Evolutionary conservation across 2,329 filamentous ascomycete species (phyloP).

Genomic region (Neopestalotiopsis rosae): DNA sequence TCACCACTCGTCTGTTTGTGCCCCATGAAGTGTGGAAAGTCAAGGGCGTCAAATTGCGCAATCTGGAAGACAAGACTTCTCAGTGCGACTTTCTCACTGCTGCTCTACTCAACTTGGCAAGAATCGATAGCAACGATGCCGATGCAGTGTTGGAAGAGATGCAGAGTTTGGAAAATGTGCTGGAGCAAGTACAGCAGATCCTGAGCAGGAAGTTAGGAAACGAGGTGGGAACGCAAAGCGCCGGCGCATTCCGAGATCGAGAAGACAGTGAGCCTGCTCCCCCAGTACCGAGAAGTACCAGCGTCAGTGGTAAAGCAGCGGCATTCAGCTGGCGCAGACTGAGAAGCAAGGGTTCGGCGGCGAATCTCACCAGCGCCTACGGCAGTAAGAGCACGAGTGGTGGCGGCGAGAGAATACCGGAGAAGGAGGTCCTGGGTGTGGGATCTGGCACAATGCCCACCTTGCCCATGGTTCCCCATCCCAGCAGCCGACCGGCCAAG

Average conservation of each 20-base stretch:
- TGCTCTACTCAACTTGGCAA: slow-evolving; percentile 80
- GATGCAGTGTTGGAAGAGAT: slow-evolving; percentile 94
- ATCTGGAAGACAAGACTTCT: slow-evolving; percentile 89
- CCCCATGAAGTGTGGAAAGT: slow-evolving; percentile 93
- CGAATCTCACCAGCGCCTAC: slow-evolving; percentile 60
- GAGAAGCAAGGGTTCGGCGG: slow-evolving; percentile 84
- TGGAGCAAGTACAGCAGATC: slow-evolving; percentile 82
- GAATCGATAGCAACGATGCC: slow-evolving; percentile 87
- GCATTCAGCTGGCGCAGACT: slow-evolving; percentile 90
- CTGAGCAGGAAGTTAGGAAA: slow-evolving; percentile 87
- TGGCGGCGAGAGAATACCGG: slow-evolving; percentile 38
- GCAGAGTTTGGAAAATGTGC: slow-evolving; percentile 82
- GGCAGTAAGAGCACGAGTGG: slow-evolving; percentile 47
- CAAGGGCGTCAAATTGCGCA: slow-evolving; percentile 90
- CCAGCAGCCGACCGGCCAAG: slow-evolving; percentile 72
- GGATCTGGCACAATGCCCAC: slow-evolving; percentile 69
- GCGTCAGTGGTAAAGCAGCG: slow-evolving; percentile 75
- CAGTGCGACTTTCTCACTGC: slow-evolving; percentile 92
- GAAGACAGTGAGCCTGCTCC: slow-evolving; percentile 41
- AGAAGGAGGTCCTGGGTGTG: slow-evolving; percentile 60
- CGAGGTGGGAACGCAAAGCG: slow-evolving; percentile 83
- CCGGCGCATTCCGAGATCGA: slow-evolving; percentile 47
- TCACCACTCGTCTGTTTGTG: slow-evolving; percentile 90
- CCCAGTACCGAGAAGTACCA: slow-evolving; percentile 59
- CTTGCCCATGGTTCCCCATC: slow-evolving; percentile 75